phyloP scores from a whole-genome alignment of 805 yeast species.

The Crinitomyces ghanaensis region DNA sequence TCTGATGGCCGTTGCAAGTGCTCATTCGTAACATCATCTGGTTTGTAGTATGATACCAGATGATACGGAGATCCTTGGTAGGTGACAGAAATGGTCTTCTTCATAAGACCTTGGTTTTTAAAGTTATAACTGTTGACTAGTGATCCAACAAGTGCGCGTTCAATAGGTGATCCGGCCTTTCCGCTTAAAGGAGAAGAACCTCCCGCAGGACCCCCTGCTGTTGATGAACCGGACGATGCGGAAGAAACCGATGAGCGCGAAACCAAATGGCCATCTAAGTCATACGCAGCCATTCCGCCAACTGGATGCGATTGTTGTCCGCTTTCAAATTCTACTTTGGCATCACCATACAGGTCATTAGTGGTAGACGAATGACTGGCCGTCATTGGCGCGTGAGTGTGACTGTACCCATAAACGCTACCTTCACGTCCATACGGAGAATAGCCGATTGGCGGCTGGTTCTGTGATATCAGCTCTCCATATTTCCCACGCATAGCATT shows the following conservation, averaged over 20 bases:
- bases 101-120: slow-evolving; percentile 63
- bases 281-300: background rate
- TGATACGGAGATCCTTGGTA: slow-evolving; percentile 38
- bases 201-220: slow-evolving; percentile 11
- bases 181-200: no score
- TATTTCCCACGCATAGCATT: no score
- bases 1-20: slow-evolving; percentile 48
- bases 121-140: slow-evolving; percentile 50
- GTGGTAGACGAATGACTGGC: no score
- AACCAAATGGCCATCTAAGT: background rate
- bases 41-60: slow-evolving; percentile 65
- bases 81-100: slow-evolving; percentile 69
- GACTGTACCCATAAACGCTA: no score
- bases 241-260: background rate
- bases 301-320: background rate
- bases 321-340: background rate
- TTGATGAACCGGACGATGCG: slow-evolving; percentile 4
- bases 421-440: slow-evolving; percentile 1
- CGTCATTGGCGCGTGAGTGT: no score
- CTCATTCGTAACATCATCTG: slow-evolving; percentile 58
- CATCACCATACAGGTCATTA: background rate
- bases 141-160: slow-evolving; percentile 42
- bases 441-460: no score
- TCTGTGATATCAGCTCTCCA: no score
- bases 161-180: no score